phyloP scores from a whole-genome alignment of 2,329 filamentous ascomycete genomes.

The Coniochaeta sp. region DNA sequence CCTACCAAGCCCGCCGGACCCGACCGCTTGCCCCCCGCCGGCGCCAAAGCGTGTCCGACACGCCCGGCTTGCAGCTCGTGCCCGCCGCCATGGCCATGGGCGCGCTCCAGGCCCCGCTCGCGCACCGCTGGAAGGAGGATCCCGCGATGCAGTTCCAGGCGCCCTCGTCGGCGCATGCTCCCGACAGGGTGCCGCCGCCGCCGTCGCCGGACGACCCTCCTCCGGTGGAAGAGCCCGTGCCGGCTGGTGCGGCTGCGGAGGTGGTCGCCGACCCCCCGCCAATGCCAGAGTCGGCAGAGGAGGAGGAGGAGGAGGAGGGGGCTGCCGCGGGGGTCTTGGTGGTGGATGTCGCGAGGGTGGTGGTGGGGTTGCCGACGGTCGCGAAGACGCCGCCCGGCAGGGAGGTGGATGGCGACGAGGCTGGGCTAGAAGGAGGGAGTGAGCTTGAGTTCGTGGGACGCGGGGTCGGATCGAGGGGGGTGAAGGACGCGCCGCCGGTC shows the following conservation, averaged over 20 bases:
- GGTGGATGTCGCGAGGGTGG: background rate
- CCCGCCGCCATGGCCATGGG: slow-evolving; percentile 19
- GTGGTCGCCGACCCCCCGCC: background rate
- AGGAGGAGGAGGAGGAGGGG: background rate
- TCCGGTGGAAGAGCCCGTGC: slow-evolving; percentile 1
- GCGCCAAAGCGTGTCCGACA: background rate
- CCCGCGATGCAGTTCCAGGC: slow-evolving; percentile 26
- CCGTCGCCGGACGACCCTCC: slow-evolving; percentile 1
- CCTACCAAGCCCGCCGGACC: slow-evolving; percentile 8
- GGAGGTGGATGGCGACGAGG: background rate
- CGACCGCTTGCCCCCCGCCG: background rate
- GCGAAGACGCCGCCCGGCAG: slow-evolving; percentile 12
- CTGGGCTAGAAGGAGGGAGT: background rate
- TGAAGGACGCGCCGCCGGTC: background rate
- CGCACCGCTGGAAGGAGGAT: slow-evolving; percentile 24
- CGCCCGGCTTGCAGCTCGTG: slow-evolving; percentile 15
- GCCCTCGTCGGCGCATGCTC: slow-evolving; percentile 21
- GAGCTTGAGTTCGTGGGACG: background rate
- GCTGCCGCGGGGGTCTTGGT: background rate
- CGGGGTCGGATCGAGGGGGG: background rate
- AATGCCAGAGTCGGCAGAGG: background rate
- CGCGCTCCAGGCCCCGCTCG: slow-evolving; percentile 20
- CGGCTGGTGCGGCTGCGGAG: slow-evolving; percentile 3
- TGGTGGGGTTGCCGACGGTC: slow-evolving; percentile 1
- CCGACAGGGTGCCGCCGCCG: slow-evolving; percentile 14